Percentiles rank a stretch among this genome's conserved stretches.
Evolutionary conservation across 306 rosid species (phyloP).

Genomic region (Fragaria iinumae): DNA sequence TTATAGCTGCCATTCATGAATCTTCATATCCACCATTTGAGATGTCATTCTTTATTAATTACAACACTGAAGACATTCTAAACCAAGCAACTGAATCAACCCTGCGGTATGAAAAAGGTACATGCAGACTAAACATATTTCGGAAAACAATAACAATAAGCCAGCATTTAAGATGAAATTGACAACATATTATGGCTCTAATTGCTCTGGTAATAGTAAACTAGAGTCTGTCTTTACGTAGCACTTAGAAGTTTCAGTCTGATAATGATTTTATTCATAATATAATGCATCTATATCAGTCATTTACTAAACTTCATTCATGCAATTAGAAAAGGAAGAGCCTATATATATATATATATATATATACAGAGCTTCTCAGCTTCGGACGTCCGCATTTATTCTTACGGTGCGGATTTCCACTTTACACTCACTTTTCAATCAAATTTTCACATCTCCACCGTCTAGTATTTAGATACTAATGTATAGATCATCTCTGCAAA

Average conservation of each 20-base stretch:
- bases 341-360: no score
- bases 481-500: no score
- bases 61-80: slow-evolving; percentile 54
- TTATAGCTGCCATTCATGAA: slow-evolving; percentile 54
- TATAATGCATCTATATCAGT: neutral
- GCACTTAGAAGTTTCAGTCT: neutral
- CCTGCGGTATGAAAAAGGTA: slow-evolving; percentile 62
- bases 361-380: no score
- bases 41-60: slow-evolving; percentile 82
- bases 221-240: neutral
- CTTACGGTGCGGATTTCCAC: no score
- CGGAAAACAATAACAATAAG: neutral
- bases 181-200: neutral
- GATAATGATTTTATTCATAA: neutral
- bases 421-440: no score
- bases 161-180: neutral
- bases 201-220: neutral
- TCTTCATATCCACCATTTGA: slow-evolving; percentile 49
- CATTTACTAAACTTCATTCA: neutral
- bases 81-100: slow-evolving; percentile 77
- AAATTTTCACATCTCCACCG: no score
- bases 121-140: neutral
- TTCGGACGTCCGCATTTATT: no score
- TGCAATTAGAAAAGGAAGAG: neutral
- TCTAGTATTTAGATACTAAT: no score